A percentile compares a stretch with the other conserved stretches of the same genome.
phyloP scores from a whole-genome alignment of 2,329 filamentous ascomycete genomes.

The Paecilomyces niveus region DNA sequence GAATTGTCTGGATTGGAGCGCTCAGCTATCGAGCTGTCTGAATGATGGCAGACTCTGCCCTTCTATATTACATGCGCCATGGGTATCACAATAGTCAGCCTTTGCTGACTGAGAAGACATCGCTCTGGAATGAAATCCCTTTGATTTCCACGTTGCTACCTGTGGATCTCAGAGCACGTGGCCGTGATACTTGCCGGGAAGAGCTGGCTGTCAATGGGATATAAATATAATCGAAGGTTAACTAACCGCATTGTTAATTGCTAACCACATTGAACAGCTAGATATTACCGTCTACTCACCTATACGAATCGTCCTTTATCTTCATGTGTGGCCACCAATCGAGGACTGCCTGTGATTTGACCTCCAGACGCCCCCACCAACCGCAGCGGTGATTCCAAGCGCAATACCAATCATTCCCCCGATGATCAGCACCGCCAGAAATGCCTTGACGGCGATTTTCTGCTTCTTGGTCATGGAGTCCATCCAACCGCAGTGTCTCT shows the following conservation, averaged over 20 bases:
- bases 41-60: background rate
- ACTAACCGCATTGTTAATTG: background rate
- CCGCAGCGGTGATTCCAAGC: slow-evolving; percentile 37
- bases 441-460: slow-evolving; percentile 30
- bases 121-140: background rate
- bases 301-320: background rate
- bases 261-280: background rate
- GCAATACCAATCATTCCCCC: slow-evolving; percentile 40
- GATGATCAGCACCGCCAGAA: slow-evolving; percentile 35
- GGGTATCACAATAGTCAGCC: background rate
- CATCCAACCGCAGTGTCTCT: slow-evolving; percentile 27
- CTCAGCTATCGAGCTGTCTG: background rate
- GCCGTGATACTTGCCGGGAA: background rate
- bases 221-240: background rate
- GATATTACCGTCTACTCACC: background rate
- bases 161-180: background rate
- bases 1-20: background rate
- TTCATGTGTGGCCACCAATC: slow-evolving; percentile 12
- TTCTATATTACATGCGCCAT: background rate
- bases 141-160: background rate
- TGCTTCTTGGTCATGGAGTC: slow-evolving; percentile 27
- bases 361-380: slow-evolving; percentile 39
- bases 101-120: background rate
- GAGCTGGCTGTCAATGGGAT: background rate
- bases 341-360: slow-evolving; percentile 21